These are phyloP conservation scores for Tilletia caries DNA, from an alignment of 1,284 basidiomycete species.

Conservation along the genomic window DNA sequence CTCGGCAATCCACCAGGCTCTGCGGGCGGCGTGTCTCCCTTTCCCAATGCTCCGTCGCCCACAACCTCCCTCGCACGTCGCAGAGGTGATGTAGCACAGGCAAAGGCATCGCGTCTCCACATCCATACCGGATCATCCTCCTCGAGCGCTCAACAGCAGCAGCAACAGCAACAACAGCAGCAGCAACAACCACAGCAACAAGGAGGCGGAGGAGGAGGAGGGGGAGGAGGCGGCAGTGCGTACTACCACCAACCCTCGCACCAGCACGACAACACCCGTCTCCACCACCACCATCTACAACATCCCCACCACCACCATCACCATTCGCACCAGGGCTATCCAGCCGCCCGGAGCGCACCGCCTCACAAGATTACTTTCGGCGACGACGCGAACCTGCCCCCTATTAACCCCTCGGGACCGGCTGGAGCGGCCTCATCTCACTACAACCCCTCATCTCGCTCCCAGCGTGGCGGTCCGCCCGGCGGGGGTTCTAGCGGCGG, in stretches of 20 bases:
- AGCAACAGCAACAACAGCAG: constrained; percentile 8
- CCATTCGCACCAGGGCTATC: constrained; percentile 11
- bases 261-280: not conserved
- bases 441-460: no score
- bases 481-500: no score
- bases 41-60: not conserved
- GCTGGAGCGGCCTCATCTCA: constrained; percentile 15
- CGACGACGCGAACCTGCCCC: constrained; percentile 22
- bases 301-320: constrained; percentile 9
- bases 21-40: constrained; percentile 7
- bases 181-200: constrained; percentile 5
- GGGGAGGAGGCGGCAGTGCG: not conserved
- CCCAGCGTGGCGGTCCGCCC: no score
- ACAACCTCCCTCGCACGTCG: constrained; percentile 35
- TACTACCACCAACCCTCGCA: constrained; percentile 9
- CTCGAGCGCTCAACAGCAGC: constrained; percentile 15
- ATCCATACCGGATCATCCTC: constrained; percentile 31
- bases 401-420: constrained; percentile 23
- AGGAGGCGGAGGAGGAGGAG: no score
- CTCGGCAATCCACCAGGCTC: not conserved
- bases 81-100: constrained; percentile 43
- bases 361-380: constrained; percentile 45
- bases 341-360: constrained; percentile 41
- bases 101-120: constrained; percentile 44
- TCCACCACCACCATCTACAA: constrained; percentile 13